These are phyloP conservation scores for Epipyxis sp. DNA, from an alignment of 108 stramenopile species.

Conservation along the genomic window DNA sequence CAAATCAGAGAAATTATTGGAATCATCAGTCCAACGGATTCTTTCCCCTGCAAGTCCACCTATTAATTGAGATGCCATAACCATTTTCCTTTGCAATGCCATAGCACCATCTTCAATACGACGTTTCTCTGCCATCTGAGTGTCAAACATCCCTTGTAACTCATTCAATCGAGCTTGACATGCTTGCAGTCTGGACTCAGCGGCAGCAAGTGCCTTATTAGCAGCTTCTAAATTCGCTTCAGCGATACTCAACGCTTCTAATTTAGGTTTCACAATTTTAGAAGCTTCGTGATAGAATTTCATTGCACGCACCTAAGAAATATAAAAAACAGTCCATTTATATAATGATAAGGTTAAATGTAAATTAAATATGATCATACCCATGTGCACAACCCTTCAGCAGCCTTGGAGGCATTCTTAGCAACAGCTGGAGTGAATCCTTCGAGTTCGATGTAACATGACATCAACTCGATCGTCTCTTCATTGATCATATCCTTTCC, in stretches of 20 bases:
- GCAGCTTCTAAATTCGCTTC: slow-evolving; percentile 78
- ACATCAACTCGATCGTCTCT: slow-evolving; percentile 82
- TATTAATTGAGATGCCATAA: slow-evolving; percentile 75
- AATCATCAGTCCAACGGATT: slow-evolving; percentile 78
- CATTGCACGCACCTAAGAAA: slow-evolving; percentile 82
- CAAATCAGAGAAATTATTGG: slow-evolving; percentile 71
- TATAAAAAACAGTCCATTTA: no score
- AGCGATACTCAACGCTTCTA: slow-evolving; percentile 76
- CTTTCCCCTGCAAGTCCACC: slow-evolving; percentile 77
- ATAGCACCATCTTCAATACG: slow-evolving; percentile 73
- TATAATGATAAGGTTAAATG: no score
- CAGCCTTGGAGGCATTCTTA: slow-evolving; percentile 75
- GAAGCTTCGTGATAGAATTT: slow-evolving; percentile 79
- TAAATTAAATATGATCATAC: no score
- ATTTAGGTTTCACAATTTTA: slow-evolving; percentile 87
- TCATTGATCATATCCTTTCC: slow-evolving; percentile 81
- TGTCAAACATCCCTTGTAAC: slow-evolving; percentile 73
- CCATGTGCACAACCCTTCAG: slow-evolving; percentile 81
- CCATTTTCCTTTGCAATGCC: slow-evolving; percentile 75
- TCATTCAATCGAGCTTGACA: slow-evolving; percentile 67
- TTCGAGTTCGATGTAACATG: slow-evolving; percentile 72
- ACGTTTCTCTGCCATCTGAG: slow-evolving; percentile 70
- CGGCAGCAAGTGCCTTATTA: slow-evolving; percentile 67
- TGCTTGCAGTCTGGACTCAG: slow-evolving; percentile 64
- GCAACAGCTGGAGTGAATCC: slow-evolving; percentile 65